Conservation (phyloP, 768 basidiomycete genomes). For the Termitomyces bulborhizus region DNA sequence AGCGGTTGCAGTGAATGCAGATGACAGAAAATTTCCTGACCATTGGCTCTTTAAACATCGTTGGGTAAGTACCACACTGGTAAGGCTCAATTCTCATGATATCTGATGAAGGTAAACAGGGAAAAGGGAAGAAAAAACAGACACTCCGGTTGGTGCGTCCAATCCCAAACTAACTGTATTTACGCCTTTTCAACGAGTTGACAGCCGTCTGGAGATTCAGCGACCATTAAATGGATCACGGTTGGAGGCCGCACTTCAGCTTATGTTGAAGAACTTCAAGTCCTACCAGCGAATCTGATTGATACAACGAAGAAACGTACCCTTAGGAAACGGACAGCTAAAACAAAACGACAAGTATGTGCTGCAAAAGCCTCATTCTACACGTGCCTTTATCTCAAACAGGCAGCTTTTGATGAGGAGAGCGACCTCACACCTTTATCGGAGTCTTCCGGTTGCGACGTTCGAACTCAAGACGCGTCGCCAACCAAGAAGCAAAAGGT, state of each 20-base stretch:
- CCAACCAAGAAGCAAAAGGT: neutral
- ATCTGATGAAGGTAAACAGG: slow-evolving; percentile 23
- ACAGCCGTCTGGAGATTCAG: slow-evolving; percentile 64
- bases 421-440: slow-evolving; percentile 17
- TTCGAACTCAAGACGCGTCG: neutral
- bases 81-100: slow-evolving; percentile 7
- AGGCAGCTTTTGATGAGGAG: slow-evolving; percentile 12
- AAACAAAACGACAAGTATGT: slow-evolving; percentile 2
- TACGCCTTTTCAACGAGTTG: neutral
- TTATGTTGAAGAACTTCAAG: slow-evolving; percentile 59
- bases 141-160: slow-evolving; percentile 41
- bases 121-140: slow-evolving; percentile 49
- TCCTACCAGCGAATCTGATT: slow-evolving; percentile 13
- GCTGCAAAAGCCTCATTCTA: neutral
- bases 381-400: neutral
- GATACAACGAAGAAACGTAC: slow-evolving; percentile 1
- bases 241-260: slow-evolving; percentile 78
- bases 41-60: slow-evolving; percentile 66
- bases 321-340: neutral
- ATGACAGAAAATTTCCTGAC: slow-evolving; percentile 58
- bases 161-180: slow-evolving; percentile 1
- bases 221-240: slow-evolving; percentile 68
- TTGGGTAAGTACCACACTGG: slow-evolving; percentile 38
- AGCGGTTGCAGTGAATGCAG: slow-evolving; percentile 67
- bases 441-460: slow-evolving; percentile 11